These are phyloP conservation scores for Cyberlindnera xishuangbannaensis DNA, from an alignment of 805 yeast genomes.

Conservation along the genomic window DNA sequence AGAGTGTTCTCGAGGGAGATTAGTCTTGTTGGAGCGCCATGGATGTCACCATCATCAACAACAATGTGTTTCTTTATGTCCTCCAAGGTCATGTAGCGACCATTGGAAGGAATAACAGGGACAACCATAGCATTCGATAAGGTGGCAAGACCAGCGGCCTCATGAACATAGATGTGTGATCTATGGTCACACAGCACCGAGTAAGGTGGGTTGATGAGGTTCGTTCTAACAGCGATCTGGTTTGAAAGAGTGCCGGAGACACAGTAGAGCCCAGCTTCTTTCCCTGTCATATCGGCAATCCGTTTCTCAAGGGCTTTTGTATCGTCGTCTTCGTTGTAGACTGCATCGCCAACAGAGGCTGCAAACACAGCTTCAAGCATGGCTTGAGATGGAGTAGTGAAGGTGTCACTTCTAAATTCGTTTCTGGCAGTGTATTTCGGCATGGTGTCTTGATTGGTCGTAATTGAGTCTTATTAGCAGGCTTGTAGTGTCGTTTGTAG, in stretches of 20 bases:
- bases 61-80: conserved; percentile 60
- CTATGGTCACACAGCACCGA: conserved; percentile 82
- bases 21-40: conserved; percentile 81
- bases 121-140: conserved; percentile 89
- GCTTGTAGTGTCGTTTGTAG: too few species aligned
- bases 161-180: conserved; percentile 76
- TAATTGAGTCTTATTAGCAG: too few species aligned
- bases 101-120: conserved; percentile 75
- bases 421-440: conserved; percentile 28
- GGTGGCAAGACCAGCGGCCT: conserved; percentile 89
- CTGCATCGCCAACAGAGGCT: conserved; percentile 78
- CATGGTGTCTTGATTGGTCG: too few species aligned
- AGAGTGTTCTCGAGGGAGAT: conserved; percentile 85
- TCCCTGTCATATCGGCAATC: conserved; percentile 67
- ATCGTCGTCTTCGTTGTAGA: conserved; percentile 76
- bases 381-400: conserved; percentile 76
- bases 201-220: conserved; percentile 76
- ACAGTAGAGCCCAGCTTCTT: conserved; percentile 75
- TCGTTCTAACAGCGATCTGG: conserved; percentile 77
- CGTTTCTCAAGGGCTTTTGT: conserved; percentile 58
- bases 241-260: conserved; percentile 89
- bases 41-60: conserved; percentile 78
- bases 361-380: conserved; percentile 58
- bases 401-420: conserved; percentile 75
- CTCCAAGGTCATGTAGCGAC: conserved; percentile 69